A percentile compares a stretch with the other conserved stretches of the same genome.
These are phyloP conservation scores for Parathielavia appendiculata DNA, from an alignment of 495 filamentous ascomycete species.

Conservation along the genomic window DNA sequence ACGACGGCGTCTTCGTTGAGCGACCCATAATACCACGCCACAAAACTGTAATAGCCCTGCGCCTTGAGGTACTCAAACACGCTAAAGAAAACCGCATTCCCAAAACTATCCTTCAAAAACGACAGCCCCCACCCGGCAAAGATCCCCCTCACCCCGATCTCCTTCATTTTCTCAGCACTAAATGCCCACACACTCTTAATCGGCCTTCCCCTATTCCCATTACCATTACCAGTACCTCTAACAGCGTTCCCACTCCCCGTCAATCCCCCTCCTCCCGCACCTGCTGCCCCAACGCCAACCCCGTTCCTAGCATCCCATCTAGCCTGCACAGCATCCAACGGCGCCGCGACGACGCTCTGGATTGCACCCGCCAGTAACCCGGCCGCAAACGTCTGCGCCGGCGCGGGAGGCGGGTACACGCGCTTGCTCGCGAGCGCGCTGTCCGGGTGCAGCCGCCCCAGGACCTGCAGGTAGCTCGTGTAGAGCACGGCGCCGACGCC, in stretches of 20 bases:
- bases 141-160: slow-evolving; percentile 75
- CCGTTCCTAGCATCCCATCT: no score
- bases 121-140: slow-evolving; percentile 78
- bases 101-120: slow-evolving; percentile 74
- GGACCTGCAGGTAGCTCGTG: slow-evolving; percentile 77
- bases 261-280: slow-evolving; percentile 19
- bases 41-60: slow-evolving; percentile 75
- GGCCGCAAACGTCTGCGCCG: slow-evolving; percentile 62
- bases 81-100: slow-evolving; percentile 78
- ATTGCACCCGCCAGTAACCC: slow-evolving; percentile 72
- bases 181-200: slow-evolving; percentile 84
- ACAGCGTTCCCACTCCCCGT: slow-evolving; percentile 26
- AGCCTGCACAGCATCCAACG: slow-evolving; percentile 82
- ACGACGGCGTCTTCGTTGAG: slow-evolving; percentile 41
- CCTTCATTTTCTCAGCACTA: slow-evolving; percentile 61
- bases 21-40: slow-evolving; percentile 70
- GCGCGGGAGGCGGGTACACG: slow-evolving; percentile 67
- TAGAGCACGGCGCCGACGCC: slow-evolving; percentile 82
- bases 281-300: slow-evolving; percentile 32
- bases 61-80: slow-evolving; percentile 84
- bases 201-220: slow-evolving; percentile 12
- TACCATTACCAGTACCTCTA: slow-evolving; percentile 47
- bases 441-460: slow-evolving; percentile 67
- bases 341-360: slow-evolving; percentile 76
- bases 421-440: slow-evolving; percentile 62